phyloP scores from a whole-genome alignment of 2,329 filamentous ascomycete genomes.

The Pestalotiopsis sp. region DNA sequence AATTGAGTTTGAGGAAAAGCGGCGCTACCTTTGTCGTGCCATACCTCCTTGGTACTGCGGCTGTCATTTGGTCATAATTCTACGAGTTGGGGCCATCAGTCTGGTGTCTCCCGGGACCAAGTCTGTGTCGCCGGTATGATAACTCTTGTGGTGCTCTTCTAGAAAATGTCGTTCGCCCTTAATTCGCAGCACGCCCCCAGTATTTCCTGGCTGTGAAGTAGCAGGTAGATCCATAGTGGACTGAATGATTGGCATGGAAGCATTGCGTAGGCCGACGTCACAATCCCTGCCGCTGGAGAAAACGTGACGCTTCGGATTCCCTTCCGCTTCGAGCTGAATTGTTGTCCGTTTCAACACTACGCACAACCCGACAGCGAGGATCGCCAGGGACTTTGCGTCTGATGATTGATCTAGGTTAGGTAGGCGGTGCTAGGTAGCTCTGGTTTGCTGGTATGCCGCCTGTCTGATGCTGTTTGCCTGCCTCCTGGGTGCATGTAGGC shows the following conservation, averaged over 20 bases:
- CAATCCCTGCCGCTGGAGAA: conserved; percentile 11
- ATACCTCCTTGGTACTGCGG: not conserved
- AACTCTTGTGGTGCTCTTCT: not conserved
- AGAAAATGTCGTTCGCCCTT: not conserved
- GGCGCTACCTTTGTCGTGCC: not conserved
- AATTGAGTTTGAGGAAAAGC: not conserved
- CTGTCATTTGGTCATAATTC: not conserved
- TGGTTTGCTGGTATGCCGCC: not conserved
- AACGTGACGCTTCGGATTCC: conserved; percentile 5
- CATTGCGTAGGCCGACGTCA: conserved; percentile 8
- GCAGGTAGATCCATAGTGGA: not conserved
- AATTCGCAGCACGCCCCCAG: not conserved
- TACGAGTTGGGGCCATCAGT: no score
- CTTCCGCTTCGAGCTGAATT: conserved; percentile 5
- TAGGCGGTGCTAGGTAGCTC: not conserved
- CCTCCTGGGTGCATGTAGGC: not conserved
- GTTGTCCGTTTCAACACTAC: not conserved
- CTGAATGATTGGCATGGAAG: not conserved
- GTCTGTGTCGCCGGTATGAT: no score
- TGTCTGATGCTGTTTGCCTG: not conserved
- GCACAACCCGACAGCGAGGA: conserved; percentile 5
- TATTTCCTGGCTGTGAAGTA: not conserved
- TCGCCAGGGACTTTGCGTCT: conserved; percentile 10
- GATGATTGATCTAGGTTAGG: not conserved
- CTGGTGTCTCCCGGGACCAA: no score